Conservation (phyloP, 495 filamentous ascomycete genomes). For the Aspergillus sclerotiicarbonarius region DNA sequence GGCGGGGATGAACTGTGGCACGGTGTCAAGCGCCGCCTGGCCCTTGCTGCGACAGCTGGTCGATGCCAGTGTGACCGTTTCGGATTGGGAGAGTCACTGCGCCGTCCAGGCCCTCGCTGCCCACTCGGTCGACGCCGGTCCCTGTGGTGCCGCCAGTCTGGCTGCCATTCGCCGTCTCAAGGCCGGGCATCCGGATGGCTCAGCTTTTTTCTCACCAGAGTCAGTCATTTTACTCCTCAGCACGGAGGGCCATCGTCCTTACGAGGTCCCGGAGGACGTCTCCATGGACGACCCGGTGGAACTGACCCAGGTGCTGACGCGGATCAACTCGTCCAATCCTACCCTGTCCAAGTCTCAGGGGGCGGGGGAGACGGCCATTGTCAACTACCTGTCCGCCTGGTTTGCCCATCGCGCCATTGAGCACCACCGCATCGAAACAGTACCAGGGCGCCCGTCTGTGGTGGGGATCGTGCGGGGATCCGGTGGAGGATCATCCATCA, state of each 20-base stretch:
- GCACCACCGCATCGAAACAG: constrained; percentile 40
- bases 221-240: constrained; percentile 55
- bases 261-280: constrained; percentile 30
- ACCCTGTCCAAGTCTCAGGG: constrained; percentile 36
- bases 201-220: constrained; percentile 34
- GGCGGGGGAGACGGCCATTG: constrained; percentile 41
- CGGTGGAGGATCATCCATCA: constrained; percentile 44
- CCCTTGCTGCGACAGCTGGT: constrained; percentile 51
- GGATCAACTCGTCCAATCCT: constrained; percentile 46
- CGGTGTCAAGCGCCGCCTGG: constrained; percentile 62
- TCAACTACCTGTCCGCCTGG: constrained; percentile 41
- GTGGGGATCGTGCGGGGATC: constrained; percentile 43
- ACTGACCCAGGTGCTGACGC: constrained; percentile 38
- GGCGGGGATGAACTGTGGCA: constrained; percentile 68
- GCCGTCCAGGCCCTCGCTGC: constrained; percentile 49
- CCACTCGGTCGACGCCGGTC: constrained; percentile 51
- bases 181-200: constrained; percentile 21
- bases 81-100: constrained; percentile 53
- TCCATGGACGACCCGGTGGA: constrained; percentile 32
- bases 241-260: constrained; percentile 48
- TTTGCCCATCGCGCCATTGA: constrained; percentile 47
- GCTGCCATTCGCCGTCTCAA: constrained; percentile 53
- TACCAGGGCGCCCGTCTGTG: constrained; percentile 42
- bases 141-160: constrained; percentile 62
- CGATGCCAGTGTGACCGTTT: constrained; percentile 57